Base-by-base conservation (phyloP, 1,284 basidiomycete species). In the Tilletia walkeri region DNA sequence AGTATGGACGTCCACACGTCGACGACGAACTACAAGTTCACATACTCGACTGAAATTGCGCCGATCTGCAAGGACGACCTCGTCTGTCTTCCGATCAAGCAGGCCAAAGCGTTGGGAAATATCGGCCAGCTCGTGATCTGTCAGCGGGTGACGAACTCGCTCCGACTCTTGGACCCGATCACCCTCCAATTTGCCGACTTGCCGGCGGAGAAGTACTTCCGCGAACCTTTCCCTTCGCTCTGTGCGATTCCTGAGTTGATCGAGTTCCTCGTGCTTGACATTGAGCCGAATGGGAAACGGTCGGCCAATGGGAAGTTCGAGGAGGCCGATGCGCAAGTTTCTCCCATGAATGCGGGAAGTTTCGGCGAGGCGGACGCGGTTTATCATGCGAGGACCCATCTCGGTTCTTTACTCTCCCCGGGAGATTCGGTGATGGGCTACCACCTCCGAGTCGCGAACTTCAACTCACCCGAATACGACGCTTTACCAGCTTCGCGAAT, bases 21-120 rank as follows among this genome's bases (percentile, higher is more conserved):
- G 75, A 96, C 94, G 0, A 92, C 94, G 53, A 98, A 94, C 86
- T 97, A 93, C 88, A 99, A 97, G 85, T 95, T 93, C 85, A 95
- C 94, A 3, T 99, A 95, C 87, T 96, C 94, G 20, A 92, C 98
- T 78, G 95, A 99, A 85, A 96, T 99, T 78, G 89, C 92, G 5
- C 94, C 95, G 0, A 89, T 99, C 73, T 99, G 95, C 87, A 98
- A 98, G 85, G 95, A 99, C 84, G 95, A 99, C 84, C 89, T 99
- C 50, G 91, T 98, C 47, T 94, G 92, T 83, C 87, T 99, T 50
- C 93, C 95, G 2, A 85, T 86, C 24, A 92, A 92, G 80, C 89
- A 91, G 76, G 94, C 95, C 0, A 89, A 90, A 34, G 86, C 88
- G 41, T 87, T 96, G 73, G 90, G 90, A 79, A 96, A 95, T 86